Evolutionary conservation across 345 rosid genomes (phyloP), one percentile per base, ranked within the genome.

Genomic region (Aquilaria sinensis): DNA sequence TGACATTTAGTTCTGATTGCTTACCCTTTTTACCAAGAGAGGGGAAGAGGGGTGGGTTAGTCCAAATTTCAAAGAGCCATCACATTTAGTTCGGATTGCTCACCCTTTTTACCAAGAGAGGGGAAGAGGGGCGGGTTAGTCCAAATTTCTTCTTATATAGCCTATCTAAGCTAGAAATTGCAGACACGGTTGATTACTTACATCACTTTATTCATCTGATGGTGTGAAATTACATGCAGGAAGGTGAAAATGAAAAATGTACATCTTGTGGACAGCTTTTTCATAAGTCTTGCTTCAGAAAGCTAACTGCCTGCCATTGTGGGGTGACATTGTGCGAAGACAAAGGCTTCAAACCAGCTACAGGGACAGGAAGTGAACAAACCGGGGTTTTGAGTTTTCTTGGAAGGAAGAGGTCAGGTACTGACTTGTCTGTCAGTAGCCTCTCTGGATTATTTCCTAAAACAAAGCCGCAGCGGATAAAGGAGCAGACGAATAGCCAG

Each of bases 251-350:
- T 58, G 82, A 74, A 49, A 85, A 61, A 81, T 94, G 97, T 50
- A 58, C 62, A 32, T 69, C 84, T 12, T 94, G 99, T 61, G 75
- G 75, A 53, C 75, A 74, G 10, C 86, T 75, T 43, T 88, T 83
- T 76, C 97, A 94, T 67, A 83, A 80, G 76, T 68, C 72, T 54
- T 94, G 99, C 82, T 88, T 90, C 62, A 74, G 67, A 65, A 83
- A 70, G 78, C 77, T 94, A 45, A 70, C 77, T 56, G 67, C 58
- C 58, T 94, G 99, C 70, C 75, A 82, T n/a, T 94, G 96, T 58
- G 95, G 87, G 54, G 67, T 73, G 48, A 73, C 65, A 71, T 70
- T 80, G 6, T 72, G 74, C 51, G 65, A 45, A 53, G 60, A 67
- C 5, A 75, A 67, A 3, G 65, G 60, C 51, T 63, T 12, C 13